Conservation (phyloP, 352 stramenopile species). For the Phytopythium cucurbitacearum region DNA sequence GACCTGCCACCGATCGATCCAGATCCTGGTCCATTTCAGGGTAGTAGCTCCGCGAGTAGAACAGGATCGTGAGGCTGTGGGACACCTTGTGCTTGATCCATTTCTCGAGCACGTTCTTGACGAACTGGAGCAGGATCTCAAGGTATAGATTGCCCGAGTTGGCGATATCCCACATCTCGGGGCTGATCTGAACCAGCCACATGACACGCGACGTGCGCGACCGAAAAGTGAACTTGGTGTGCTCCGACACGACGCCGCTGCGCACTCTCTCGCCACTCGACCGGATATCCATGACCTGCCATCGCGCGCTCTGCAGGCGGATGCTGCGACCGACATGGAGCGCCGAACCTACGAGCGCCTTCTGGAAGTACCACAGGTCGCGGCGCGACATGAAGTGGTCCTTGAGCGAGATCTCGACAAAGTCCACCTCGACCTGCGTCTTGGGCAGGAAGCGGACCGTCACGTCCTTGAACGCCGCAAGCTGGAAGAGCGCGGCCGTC, state of each 20-base stretch:
- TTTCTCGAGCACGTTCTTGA: slow-evolving; percentile 80
- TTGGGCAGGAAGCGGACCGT: slow-evolving; percentile 81
- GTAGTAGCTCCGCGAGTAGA: slow-evolving; percentile 90
- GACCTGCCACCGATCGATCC: neutral
- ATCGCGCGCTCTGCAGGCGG: slow-evolving; percentile 63
- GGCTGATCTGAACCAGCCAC: slow-evolving; percentile 96
- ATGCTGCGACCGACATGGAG: slow-evolving; percentile 80
- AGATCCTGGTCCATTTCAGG: slow-evolving; percentile 58
- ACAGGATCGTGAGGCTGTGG: slow-evolving; percentile 91
- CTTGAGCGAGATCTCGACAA: slow-evolving; percentile 89
- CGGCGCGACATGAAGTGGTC: slow-evolving; percentile 92
- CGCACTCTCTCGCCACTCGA: slow-evolving; percentile 74
- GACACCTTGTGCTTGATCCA: slow-evolving; percentile 91
- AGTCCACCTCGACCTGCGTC: slow-evolving; percentile 73
- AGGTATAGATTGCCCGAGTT: slow-evolving; percentile 88
- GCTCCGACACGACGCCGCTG: slow-evolving; percentile 92
- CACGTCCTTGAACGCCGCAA: slow-evolving; percentile 76
- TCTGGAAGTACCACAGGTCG: slow-evolving; percentile 86
- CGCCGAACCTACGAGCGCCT: slow-evolving; percentile 60
- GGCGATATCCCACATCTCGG: slow-evolving; percentile 93
- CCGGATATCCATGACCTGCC: slow-evolving; percentile 90
- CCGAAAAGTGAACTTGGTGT: slow-evolving; percentile 96
- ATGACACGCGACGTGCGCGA: slow-evolving; percentile 95
- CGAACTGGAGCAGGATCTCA: slow-evolving; percentile 85
- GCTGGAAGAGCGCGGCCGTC: slow-evolving; percentile 63